phyloP scores from a whole-genome alignment of 129 eudicot genomes.

The Escallonia rubra region DNA sequence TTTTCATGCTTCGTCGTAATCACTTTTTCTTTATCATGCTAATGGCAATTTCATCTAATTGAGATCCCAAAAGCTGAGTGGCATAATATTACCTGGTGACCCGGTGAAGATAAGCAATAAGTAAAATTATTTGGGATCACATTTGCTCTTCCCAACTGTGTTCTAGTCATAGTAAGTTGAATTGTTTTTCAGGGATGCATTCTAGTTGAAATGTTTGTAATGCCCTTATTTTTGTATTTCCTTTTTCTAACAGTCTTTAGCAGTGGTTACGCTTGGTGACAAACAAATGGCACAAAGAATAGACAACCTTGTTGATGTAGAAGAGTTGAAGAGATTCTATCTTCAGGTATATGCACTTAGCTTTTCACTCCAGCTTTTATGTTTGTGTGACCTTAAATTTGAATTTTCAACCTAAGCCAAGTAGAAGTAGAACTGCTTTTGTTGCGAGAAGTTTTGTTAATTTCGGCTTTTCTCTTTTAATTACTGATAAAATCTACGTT shows the following conservation, averaged over 20 bases:
- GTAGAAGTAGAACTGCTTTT: background rate
- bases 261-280: slow-evolving; percentile 97
- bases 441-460: background rate
- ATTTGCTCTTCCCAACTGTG: background rate
- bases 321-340: slow-evolving; percentile 90
- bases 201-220: background rate
- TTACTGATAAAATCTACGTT: too few species aligned
- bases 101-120: too few species aligned
- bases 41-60: too few species aligned
- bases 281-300: slow-evolving; percentile 93
- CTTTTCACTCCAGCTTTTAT: slow-evolving; percentile 1
- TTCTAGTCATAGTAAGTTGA: background rate
- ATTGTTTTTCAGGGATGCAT: background rate
- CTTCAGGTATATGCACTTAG: slow-evolving; percentile 69
- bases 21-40: too few species aligned
- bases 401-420: background rate
- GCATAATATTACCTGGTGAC: too few species aligned
- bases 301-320: slow-evolving; percentile 90
- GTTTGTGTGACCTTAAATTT: background rate
- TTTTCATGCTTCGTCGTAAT: too few species aligned
- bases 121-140: too few species aligned
- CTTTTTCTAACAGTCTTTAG: slow-evolving; percentile 59
- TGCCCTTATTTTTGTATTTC: slow-evolving; percentile 2
- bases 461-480: too few species aligned
- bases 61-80: too few species aligned